Base-by-base conservation (phyloP, 768 basidiomycete genomes). In the Russula vinacea region DNA sequence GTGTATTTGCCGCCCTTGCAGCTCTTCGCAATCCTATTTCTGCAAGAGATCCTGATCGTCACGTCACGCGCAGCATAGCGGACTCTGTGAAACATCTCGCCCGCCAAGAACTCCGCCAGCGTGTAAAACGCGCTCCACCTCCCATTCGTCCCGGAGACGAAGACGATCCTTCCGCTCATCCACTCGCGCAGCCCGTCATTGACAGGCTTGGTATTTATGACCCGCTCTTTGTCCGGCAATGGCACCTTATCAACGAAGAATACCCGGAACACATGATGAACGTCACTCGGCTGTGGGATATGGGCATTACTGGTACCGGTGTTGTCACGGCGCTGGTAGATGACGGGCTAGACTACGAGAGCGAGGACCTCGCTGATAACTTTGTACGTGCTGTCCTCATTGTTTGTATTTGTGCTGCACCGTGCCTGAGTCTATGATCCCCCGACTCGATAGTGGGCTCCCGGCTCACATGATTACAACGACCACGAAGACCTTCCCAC, bases 381-480 rank as follows among this genome's bases (percentile, higher is more conserved):
- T 99, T 98, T 75, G 97, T 98, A 72, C 70, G 94, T 82, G 22
- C 6, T 54, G 13, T 8, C 16, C 50, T 42, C 35, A 5, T 42
- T 62, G 22, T 40, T 6, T 16, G 8, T 50, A 22, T 33, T 35
- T 24, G 11, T 33, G 10, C 39, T 19, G 2, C 16, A 19, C 24
- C 50, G 44, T 53, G 19, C 62, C 40, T 55, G 40, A 35, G 56
- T 50, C 24, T 56, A 22, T 56, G 7, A 29, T 19, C 45, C 37
- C n/a, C 26, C 32, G 22, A 37, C 19, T 14, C 55, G 37, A 2
- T 67, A 97, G 95, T 92, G 88, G 71, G 84, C 88, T 13, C 85
- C 84, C 26, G 87, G 94, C 64, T 98, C 95, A 0, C 90, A 94
- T 72, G 95, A 99, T 74, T 99, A 94, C 75, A 99, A 99, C 74